Evolutionary conservation across 176 grass and related monocot species (phyloP).

Genomic region (Ampelocalamus luodianensis): DNA sequence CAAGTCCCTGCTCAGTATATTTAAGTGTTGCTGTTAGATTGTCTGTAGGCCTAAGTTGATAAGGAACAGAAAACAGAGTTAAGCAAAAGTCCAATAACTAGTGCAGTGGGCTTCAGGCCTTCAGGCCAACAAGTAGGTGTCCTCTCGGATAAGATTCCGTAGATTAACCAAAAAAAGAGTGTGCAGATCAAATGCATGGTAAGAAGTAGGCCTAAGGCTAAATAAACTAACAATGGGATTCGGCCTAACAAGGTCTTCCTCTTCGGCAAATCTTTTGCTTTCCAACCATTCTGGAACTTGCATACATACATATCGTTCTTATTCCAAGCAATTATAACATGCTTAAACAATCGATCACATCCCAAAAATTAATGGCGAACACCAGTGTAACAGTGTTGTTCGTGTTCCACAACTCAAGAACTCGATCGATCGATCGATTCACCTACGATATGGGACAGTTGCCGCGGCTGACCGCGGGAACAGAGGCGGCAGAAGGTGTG

Average conservation of each 20-base stretch:
- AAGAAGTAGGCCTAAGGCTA: neutral
- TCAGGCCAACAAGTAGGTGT: neutral
- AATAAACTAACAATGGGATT: neutral
- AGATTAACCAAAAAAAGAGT: neutral
- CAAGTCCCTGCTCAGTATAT: no score
- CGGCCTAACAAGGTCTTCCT: neutral
- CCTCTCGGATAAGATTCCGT: neutral
- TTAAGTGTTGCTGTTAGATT: neutral
- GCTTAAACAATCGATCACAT: slow-evolving; percentile 12
- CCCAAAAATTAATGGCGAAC: neutral
- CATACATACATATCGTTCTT: neutral
- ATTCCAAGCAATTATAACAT: neutral
- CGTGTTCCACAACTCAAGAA: neutral
- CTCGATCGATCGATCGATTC: neutral
- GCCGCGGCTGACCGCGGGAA: slow-evolving; percentile 72
- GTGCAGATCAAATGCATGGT: neutral
- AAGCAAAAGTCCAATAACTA: neutral
- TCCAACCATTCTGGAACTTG: neutral
- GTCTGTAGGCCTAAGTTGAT: neutral
- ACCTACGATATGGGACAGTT: slow-evolving; percentile 32
- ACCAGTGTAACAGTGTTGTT: neutral
- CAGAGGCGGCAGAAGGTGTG: slow-evolving; percentile 86
- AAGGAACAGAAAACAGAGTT: neutral
- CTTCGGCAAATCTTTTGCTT: neutral
- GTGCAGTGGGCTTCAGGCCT: neutral